A percentile compares a stretch with the other conserved stretches of the same genome.
Evolutionary conservation across 2,329 filamentous ascomycete genomes (phyloP).

Genomic region (Pseudogymnoascus pannorum): DNA sequence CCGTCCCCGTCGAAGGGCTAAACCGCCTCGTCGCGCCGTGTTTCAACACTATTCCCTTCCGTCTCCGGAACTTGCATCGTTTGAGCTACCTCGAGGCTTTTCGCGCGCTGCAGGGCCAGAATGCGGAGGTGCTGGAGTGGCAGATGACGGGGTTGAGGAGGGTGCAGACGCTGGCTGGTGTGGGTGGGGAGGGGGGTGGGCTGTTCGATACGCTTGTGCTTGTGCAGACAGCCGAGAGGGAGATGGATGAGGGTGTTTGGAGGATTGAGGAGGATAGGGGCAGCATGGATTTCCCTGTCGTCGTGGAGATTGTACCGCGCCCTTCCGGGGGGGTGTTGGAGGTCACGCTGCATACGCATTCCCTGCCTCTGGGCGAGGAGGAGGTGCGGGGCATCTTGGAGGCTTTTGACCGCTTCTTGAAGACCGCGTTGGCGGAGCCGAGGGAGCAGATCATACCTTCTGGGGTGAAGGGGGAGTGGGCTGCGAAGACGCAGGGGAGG

Average conservation of each 20-base stretch:
- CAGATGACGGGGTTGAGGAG: conserved; percentile 70
- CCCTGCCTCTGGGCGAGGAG: conserved; percentile 29
- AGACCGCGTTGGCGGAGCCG: conserved; percentile 22
- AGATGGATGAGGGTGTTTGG: conserved; percentile 51
- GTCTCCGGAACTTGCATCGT: conserved; percentile 53
- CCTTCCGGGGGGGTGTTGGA: conserved; percentile 34
- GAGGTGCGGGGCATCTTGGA: conserved; percentile 18
- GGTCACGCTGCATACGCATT: conserved; percentile 57
- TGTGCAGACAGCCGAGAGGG: conserved; percentile 58
- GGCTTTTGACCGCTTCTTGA: conserved; percentile 20
- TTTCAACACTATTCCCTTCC: conserved; percentile 80
- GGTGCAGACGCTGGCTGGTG: conserved; percentile 50
- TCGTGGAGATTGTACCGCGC: conserved; percentile 65
- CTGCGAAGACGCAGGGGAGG: conserved; percentile 11
- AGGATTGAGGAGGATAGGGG: conserved; percentile 48
- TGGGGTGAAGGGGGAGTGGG: conserved; percentile 18
- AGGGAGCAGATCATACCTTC: conserved; percentile 23
- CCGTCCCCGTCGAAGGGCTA: conserved; percentile 55
- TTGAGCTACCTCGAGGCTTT: conserved; percentile 28
- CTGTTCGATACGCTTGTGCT: conserved; percentile 79
- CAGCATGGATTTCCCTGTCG: conserved; percentile 68
- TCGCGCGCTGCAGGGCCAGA: conserved; percentile 35
- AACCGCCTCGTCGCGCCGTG: conserved; percentile 70
- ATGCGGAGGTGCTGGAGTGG: conserved; percentile 54
- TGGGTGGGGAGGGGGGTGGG: conserved; percentile 38